Conservation (phyloP, 2,329 filamentous ascomycete species). For the Ambrosiella cleistominuta region DNA sequence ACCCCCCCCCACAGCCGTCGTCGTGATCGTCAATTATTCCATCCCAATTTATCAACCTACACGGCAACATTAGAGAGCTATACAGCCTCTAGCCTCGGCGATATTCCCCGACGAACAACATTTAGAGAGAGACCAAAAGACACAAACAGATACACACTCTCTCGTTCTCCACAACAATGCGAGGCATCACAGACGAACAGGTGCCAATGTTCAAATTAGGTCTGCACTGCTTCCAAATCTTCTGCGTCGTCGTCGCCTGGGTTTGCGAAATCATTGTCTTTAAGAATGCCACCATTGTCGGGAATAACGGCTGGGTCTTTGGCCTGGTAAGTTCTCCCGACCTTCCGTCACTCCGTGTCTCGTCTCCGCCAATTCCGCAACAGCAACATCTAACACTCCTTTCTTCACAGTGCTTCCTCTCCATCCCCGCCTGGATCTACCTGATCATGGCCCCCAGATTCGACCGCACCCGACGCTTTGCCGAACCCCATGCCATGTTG, state of each 20-base stretch:
- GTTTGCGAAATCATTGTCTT: constrained; percentile 44
- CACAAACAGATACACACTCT: too few species aligned
- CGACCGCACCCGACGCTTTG: constrained; percentile 41
- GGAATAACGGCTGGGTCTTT: constrained; percentile 46
- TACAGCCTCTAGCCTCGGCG: too few species aligned
- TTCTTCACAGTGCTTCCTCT: constrained; percentile 40
- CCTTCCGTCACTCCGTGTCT: not conserved
- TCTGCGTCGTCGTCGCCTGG: constrained; percentile 38
- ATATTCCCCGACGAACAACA: too few species aligned
- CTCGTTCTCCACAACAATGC: not conserved
- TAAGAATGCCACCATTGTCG: constrained; percentile 32
- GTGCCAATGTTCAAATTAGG: constrained; percentile 38
- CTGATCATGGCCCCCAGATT: constrained; percentile 47
- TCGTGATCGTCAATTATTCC: too few species aligned
- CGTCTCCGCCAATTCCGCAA: not conserved
- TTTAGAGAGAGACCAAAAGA: too few species aligned
- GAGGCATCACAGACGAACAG: constrained; percentile 1
- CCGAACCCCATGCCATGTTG: constrained; percentile 44
- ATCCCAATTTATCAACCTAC: too few species aligned
- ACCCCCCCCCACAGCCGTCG: too few species aligned
- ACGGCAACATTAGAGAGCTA: too few species aligned
- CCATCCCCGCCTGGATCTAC: constrained; percentile 46
- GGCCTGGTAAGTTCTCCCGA: constrained; percentile 33
- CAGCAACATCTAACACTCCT: not conserved
- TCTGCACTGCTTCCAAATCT: constrained; percentile 37